phyloP scores from a whole-genome alignment of 208 protist species.

The Sergeia podlipaevii region DNA sequence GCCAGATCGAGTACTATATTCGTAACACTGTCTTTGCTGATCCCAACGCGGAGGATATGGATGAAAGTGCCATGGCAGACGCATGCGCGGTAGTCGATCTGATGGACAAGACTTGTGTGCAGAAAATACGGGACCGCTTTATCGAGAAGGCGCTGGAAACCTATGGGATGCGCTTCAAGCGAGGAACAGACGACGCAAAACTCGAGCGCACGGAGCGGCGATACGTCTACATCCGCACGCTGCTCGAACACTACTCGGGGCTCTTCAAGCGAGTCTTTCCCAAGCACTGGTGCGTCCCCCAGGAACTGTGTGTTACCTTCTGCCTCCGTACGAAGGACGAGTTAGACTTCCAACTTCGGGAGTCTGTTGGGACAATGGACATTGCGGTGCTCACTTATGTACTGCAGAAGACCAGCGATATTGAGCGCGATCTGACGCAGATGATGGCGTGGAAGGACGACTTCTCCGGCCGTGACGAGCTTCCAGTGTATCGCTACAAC shows the following conservation, averaged over 20 bases:
- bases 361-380: slow-evolving; percentile 49
- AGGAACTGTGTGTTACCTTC: slow-evolving; percentile 91
- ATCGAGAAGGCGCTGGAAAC: slow-evolving; percentile 80
- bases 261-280: slow-evolving; percentile 85
- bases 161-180: slow-evolving; percentile 85
- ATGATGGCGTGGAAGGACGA: slow-evolving; percentile 78
- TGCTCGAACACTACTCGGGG: slow-evolving; percentile 77
- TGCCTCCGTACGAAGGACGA: slow-evolving; percentile 89
- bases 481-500: slow-evolving; percentile 82
- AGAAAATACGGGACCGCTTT: slow-evolving; percentile 82
- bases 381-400: slow-evolving; percentile 87
- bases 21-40: slow-evolving; percentile 81
- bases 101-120: slow-evolving; percentile 67
- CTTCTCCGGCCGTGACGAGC: slow-evolving; percentile 39
- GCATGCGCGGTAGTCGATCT: slow-evolving; percentile 88
- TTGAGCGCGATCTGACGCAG: slow-evolving; percentile 89
- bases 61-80: slow-evolving; percentile 77
- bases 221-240: slow-evolving; percentile 87
- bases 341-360: slow-evolving; percentile 68
- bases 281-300: slow-evolving; percentile 86
- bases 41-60: slow-evolving; percentile 53
- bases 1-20: slow-evolving; percentile 81
- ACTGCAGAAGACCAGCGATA: slow-evolving; percentile 91
- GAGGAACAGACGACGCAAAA: slow-evolving; percentile 79
- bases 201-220: slow-evolving; percentile 88